phyloP scores from a whole-genome alignment of 257 asterid species.

The Knoxia roxburghii region DNA sequence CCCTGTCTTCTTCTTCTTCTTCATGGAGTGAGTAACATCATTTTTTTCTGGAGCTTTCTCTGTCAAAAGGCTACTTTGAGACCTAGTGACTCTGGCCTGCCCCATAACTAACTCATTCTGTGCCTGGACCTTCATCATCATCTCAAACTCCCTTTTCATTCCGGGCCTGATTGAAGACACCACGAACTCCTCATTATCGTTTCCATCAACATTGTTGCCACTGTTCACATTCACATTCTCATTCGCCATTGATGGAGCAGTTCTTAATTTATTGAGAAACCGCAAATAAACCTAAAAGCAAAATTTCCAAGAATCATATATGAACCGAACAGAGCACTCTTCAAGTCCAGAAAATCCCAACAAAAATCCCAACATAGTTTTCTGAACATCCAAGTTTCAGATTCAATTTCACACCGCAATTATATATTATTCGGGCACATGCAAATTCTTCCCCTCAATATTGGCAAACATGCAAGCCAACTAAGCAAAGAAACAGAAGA shows the following conservation, averaged over 20 bases:
- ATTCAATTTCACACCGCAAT: too few relatives aligned
- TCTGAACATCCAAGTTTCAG: too few relatives aligned
- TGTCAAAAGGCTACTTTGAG: constrained; percentile 31
- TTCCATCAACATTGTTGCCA: constrained; percentile 33
- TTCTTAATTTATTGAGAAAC: not conserved
- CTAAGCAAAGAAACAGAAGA: not conserved
- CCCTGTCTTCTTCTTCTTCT: constrained; percentile 27
- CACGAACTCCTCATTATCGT: constrained; percentile 42
- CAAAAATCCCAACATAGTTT: too few relatives aligned
- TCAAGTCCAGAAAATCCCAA: too few relatives aligned
- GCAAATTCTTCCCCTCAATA: too few relatives aligned
- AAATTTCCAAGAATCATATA: too few relatives aligned
- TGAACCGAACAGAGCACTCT: too few relatives aligned
- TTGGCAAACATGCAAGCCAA: not conserved
- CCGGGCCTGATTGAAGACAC: constrained; percentile 65
- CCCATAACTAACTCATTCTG: constrained; percentile 39
- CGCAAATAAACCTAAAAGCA: constrained; percentile 10
- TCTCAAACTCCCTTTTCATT: constrained; percentile 77
- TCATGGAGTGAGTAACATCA: not conserved
- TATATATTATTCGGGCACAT: not conserved
- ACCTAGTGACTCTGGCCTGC: too few relatives aligned
- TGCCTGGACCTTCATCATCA: constrained; percentile 67
- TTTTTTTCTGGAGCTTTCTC: constrained; percentile 20
- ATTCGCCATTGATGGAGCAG: constrained; percentile 4
- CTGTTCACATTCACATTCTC: constrained; percentile 10